These are phyloP conservation scores for Mycosphaerella sp. DNA, from an alignment of 2,329 filamentous ascomycete species.

Conservation along the genomic window DNA sequence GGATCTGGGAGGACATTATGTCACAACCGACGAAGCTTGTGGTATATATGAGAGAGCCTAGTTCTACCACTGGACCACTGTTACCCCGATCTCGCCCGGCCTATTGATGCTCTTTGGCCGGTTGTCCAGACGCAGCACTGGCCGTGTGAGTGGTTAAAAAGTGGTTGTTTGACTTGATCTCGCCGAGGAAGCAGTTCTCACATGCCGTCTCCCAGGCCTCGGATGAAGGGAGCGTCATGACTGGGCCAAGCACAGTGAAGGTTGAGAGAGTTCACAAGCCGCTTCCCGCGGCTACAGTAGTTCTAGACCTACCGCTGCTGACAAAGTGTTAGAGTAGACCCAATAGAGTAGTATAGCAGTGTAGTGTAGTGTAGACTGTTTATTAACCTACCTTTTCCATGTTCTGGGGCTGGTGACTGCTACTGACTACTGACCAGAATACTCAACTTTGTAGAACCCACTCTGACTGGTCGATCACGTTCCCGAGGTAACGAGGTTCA, in stretches of 20 bases:
- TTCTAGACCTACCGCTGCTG: no score
- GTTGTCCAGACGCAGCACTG: slow-evolving; percentile 7
- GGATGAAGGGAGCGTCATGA: slow-evolving; percentile 22
- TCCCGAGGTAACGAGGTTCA: no score
- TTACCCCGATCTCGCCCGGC: slow-evolving; percentile 19
- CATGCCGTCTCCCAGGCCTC: slow-evolving; percentile 15
- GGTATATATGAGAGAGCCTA: slow-evolving; percentile 11
- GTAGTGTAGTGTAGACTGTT: no score
- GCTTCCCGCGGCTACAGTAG: no score
- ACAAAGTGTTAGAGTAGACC: no score
- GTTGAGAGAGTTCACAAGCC: slow-evolving; percentile 17
- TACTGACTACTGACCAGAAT: no score
- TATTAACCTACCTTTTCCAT: no score
- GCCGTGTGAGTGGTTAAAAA: slow-evolving; percentile 1
- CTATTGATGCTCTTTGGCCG: slow-evolving; percentile 10
- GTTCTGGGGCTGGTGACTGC: no score
- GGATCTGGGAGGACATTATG: slow-evolving; percentile 17
- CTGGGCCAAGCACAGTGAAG: slow-evolving; percentile 11
- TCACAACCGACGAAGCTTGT: slow-evolving; percentile 14
- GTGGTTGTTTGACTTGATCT: slow-evolving; percentile 5
- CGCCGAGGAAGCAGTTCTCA: slow-evolving; percentile 9
- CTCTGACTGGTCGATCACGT: no score
- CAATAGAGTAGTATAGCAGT: no score
- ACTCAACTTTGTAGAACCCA: no score
- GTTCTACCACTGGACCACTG: no score